Conservation (phyloP, 768 basidiomycete species). For the Cystoderma amianthinum region DNA sequence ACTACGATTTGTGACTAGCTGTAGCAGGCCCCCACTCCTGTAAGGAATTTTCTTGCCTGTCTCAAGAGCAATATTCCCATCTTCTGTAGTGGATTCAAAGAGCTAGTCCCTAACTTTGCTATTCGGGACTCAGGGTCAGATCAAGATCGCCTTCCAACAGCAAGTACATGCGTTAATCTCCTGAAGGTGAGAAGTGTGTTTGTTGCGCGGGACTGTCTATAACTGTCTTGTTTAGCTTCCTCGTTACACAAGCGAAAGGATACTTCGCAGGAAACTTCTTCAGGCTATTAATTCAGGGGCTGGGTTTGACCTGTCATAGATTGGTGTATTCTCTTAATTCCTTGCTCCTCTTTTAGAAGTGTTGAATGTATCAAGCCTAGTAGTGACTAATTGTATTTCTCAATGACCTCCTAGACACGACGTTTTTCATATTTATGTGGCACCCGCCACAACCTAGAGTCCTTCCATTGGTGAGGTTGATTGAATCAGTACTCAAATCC, state of each 20-base stretch:
- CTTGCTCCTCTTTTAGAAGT: too few relatives aligned
- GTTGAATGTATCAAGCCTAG: not conserved
- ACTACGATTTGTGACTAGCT: conserved; percentile 89
- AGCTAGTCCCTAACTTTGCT: conserved; percentile 81
- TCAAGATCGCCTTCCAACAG: conserved; percentile 60
- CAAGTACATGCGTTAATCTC: conserved; percentile 89
- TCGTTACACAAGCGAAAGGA: conserved; percentile 53
- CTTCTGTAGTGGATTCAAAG: conserved; percentile 65
- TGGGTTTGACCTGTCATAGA: conserved; percentile 89
- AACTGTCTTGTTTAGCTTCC: conserved; percentile 47
- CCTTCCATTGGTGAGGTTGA: too few relatives aligned
- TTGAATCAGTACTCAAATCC: too few relatives aligned
- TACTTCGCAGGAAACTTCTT: conserved; percentile 68
- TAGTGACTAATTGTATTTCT: not conserved
- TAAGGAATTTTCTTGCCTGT: conserved; percentile 30
- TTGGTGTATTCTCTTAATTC: too few relatives aligned
- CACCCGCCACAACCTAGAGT: too few relatives aligned
- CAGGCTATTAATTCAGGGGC: conserved; percentile 85
- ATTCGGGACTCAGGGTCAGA: conserved; percentile 81
- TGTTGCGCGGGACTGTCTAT: not conserved
- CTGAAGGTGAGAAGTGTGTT: conserved; percentile 53
- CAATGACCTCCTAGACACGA: too few relatives aligned
- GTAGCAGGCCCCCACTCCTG: conserved; percentile 84
- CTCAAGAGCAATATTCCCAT: not conserved
- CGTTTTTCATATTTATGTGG: too few relatives aligned